Evolutionary conservation across 345 rosid species (phyloP).

Genomic region (Streptanthus diversifolius): DNA sequence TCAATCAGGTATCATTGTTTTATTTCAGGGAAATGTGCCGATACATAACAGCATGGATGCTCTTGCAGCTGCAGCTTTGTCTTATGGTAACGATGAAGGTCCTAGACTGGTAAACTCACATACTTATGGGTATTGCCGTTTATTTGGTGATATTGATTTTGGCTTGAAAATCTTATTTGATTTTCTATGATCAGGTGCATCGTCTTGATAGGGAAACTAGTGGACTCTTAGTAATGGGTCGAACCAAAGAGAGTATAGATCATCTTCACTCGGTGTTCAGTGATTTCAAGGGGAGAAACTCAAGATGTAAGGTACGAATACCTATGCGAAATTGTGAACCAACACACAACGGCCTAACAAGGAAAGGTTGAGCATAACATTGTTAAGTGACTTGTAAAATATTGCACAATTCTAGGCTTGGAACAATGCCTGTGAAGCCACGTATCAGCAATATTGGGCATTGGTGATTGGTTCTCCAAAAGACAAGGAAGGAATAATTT

Average conservation of each 20-base stretch:
- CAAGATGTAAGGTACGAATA: constrained; percentile 54
- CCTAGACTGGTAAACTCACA: constrained; percentile 69
- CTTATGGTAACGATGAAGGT: constrained; percentile 72
- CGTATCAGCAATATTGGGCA: constrained; percentile 78
- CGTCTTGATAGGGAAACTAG: constrained; percentile 93
- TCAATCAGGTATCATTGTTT: neutral
- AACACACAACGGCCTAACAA: neutral
- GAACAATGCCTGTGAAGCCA: constrained; percentile 72
- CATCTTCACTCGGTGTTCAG: constrained; percentile 69
- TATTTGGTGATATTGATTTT: neutral
- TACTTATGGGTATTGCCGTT: neutral
- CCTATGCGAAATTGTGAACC: neutral
- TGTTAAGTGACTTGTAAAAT: neutral
- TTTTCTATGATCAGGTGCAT: constrained; percentile 56
- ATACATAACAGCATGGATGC: constrained; percentile 97
- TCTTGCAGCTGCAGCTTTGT: constrained; percentile 89
- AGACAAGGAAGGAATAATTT: constrained; percentile 72
- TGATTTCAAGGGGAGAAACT: constrained; percentile 46
- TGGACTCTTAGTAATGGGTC: constrained; percentile 77
- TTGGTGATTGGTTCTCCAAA: constrained; percentile 84
- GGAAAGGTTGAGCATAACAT: neutral
- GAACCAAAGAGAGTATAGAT: constrained; percentile 66
- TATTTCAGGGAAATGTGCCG: constrained; percentile 65
- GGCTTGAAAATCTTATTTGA: neutral
- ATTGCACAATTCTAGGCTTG: constrained; percentile 50